phyloP scores from a whole-genome alignment of 2,329 filamentous ascomycete species.

The Phialophora chinensis region DNA sequence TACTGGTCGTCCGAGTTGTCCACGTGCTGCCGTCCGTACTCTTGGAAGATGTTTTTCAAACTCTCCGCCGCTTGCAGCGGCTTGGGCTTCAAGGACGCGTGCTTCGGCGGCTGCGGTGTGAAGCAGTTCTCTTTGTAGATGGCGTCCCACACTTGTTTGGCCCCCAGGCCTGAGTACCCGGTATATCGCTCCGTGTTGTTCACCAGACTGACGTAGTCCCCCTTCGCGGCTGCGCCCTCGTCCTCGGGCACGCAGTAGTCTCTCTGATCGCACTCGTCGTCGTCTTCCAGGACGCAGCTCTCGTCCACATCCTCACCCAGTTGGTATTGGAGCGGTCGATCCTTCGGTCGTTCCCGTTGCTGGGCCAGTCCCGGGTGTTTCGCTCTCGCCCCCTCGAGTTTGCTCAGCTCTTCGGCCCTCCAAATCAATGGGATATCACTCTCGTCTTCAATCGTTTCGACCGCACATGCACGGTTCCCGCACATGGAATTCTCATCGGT shows the following conservation, averaged over 20 bases:
- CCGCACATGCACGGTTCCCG: constrained; percentile 94
- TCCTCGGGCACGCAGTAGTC: constrained; percentile 98
- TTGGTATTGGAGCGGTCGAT: constrained; percentile 78
- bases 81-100: constrained; percentile 36
- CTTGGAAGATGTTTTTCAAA: constrained; percentile 64
- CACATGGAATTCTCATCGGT: constrained; percentile 91
- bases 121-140: constrained; percentile 99
- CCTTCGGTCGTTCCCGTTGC: constrained; percentile 70
- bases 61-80: constrained; percentile 62
- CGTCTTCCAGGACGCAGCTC: constrained; percentile 95
- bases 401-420: constrained; percentile 89
- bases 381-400: constrained; percentile 89
- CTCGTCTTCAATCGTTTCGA: constrained; percentile 93
- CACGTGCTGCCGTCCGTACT: constrained; percentile 60
- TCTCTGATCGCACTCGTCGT: constrained; percentile 94
- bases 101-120: constrained; percentile 53
- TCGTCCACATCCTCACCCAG: constrained; percentile 88
- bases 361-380: constrained; percentile 79
- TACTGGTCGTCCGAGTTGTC: constrained; percentile 58
- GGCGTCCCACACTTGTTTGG: constrained; percentile 92
- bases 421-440: constrained; percentile 91
- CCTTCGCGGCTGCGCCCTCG: constrained; percentile 82
- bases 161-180: constrained; percentile 83
- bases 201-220: constrained; percentile 93
- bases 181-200: constrained; percentile 96